These are phyloP conservation scores for Pluteus cervinus DNA, from an alignment of 768 basidiomycete species.

Conservation along the genomic window DNA sequence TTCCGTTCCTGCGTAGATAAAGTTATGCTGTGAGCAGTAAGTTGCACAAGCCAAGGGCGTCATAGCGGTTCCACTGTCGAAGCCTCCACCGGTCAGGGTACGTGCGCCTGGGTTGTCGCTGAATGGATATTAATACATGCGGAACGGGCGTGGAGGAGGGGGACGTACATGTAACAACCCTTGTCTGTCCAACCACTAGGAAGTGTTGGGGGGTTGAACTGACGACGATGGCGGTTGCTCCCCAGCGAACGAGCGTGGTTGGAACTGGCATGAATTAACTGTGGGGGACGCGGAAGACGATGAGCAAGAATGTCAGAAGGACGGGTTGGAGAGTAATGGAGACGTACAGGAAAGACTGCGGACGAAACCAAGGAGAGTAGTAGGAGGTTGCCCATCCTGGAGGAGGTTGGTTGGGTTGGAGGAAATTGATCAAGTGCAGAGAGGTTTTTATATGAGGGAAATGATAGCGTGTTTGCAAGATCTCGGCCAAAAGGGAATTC, in stretches of 20 bases:
- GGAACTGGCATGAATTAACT: conserved; percentile 21
- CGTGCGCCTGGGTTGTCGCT: conserved; percentile 57
- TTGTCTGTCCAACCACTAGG: conserved; percentile 50
- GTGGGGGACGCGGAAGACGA: conserved; percentile 5
- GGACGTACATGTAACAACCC: conserved; percentile 57
- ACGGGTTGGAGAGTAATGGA: conserved; percentile 4
- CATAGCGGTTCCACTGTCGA: conserved; percentile 45
- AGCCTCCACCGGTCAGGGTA: conserved; percentile 46
- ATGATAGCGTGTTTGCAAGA: conserved; percentile 11
- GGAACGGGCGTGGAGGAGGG: conserved; percentile 1
- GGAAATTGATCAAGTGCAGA: conserved; percentile 9
- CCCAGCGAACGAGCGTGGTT: conserved; percentile 20
- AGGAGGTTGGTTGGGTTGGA: conserved; percentile 10
- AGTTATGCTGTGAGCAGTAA: conserved; percentile 41
- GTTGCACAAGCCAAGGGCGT: conserved; percentile 48
- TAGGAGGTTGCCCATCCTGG: conserved; percentile 26
- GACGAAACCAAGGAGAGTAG: conserved; percentile 27
- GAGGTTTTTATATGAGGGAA: conserved; percentile 20
- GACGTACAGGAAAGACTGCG: conserved; percentile 33
- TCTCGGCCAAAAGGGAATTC: conserved; percentile 20
- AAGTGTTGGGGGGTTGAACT: conserved; percentile 34
- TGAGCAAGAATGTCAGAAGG: conserved; percentile 5
- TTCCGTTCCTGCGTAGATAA: conserved; percentile 66
- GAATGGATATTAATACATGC: conserved; percentile 6
- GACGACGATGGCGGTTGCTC: conserved; percentile 28